Evolutionary conservation across 1,284 basidiomycete genomes (phyloP).

Genomic region (Puccinia hordei): DNA sequence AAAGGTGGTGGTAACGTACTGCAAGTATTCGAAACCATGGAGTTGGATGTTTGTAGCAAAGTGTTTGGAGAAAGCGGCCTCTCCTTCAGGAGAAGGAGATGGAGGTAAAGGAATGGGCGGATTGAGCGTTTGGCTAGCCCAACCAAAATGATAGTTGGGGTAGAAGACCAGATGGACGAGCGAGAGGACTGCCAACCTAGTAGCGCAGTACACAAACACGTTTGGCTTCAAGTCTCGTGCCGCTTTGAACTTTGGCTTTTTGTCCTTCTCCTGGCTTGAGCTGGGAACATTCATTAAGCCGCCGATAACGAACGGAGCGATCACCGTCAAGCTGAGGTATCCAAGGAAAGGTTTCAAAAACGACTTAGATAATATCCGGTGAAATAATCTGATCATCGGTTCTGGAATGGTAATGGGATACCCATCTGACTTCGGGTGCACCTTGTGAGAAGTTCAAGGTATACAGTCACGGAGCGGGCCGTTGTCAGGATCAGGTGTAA

Average conservation of each 20-base stretch:
- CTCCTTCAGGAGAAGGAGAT: background rate
- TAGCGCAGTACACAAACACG: slow-evolving; percentile 31
- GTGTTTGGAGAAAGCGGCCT: background rate
- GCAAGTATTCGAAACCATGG: slow-evolving; percentile 28
- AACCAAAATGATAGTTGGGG: slow-evolving; percentile 34
- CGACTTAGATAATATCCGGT: slow-evolving; percentile 22
- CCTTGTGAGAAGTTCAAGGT: background rate
- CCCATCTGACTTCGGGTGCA: background rate
- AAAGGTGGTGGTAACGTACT: slow-evolving; percentile 24
- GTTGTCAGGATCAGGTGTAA: background rate
- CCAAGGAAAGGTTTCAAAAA: slow-evolving; percentile 19
- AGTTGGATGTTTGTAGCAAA: slow-evolving; percentile 5
- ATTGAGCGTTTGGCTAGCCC: background rate
- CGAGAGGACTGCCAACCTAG: slow-evolving; percentile 18
- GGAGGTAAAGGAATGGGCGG: background rate
- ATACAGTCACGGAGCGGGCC: background rate
- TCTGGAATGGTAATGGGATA: slow-evolving; percentile 2
- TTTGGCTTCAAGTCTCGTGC: slow-evolving; percentile 30
- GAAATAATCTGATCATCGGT: slow-evolving; percentile 17
- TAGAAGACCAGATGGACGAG: slow-evolving; percentile 36
- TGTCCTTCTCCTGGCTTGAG: background rate
- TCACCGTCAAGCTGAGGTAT: slow-evolving; percentile 19
- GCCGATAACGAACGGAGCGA: slow-evolving; percentile 22
- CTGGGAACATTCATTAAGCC: slow-evolving; percentile 41
- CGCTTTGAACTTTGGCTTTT: slow-evolving; percentile 3